phyloP scores from a whole-genome alignment of 805 yeast genomes.

The Wickerhamiella allomyrinae region DNA sequence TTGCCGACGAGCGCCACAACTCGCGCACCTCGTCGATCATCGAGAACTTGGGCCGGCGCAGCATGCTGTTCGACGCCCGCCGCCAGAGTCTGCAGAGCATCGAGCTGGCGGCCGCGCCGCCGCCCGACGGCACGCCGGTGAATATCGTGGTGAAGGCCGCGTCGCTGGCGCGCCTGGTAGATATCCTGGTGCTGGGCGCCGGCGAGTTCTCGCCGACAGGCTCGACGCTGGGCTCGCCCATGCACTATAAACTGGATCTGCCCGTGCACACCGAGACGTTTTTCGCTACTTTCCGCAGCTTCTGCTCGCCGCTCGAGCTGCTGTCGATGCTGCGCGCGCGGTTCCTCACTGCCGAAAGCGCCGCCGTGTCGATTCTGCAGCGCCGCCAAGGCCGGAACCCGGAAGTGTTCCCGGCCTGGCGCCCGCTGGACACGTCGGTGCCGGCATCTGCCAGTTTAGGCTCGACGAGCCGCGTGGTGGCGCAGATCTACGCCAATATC shows the following conservation, averaged over 20 bases:
- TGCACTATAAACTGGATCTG: constrained; percentile 42
- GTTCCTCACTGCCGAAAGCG: constrained; percentile 48
- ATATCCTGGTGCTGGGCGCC: constrained; percentile 60
- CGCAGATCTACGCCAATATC: constrained; percentile 69
- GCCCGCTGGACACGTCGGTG: background rate
- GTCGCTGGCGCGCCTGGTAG: constrained; percentile 60
- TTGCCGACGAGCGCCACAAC: constrained; percentile 20
- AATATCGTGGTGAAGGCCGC: constrained; percentile 47
- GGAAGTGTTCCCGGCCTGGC: constrained; percentile 17
- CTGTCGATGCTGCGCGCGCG: constrained; percentile 40
- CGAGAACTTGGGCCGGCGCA: constrained; percentile 31
- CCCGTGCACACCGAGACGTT: constrained; percentile 51
- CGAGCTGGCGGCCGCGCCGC: constrained; percentile 14
- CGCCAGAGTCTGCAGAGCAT: constrained; percentile 9
- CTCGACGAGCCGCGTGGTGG: constrained; percentile 30
- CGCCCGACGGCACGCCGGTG: constrained; percentile 12
- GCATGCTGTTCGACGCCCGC: constrained; percentile 3
- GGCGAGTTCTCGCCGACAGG: constrained; percentile 34
- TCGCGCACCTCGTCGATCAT: constrained; percentile 30
- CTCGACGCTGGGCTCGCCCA: constrained; percentile 6
- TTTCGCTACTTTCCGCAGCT: constrained; percentile 54
- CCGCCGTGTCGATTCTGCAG: constrained; percentile 38
- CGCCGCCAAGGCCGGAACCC: constrained; percentile 5
- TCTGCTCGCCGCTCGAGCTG: constrained; percentile 41
- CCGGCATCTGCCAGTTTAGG: constrained; percentile 18